Evolutionary conservation across 2,329 filamentous ascomycete species (phyloP).

Genomic region (Fusarium bactridioides): DNA sequence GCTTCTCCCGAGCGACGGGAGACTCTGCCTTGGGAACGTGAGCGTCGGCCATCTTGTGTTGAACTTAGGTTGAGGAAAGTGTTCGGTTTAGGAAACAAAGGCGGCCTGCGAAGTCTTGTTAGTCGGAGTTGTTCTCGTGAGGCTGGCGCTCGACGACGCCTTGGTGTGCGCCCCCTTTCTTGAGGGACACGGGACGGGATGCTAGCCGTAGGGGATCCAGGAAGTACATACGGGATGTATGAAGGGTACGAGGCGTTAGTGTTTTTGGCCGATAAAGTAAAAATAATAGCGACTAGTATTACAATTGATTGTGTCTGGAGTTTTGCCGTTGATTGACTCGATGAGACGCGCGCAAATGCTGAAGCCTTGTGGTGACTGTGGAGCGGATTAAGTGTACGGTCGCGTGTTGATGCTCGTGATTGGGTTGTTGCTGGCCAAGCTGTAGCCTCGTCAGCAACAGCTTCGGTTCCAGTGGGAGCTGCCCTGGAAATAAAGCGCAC

Average conservation of each 20-base stretch:
- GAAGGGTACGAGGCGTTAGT: slow-evolving; percentile 14
- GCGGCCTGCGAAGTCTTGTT: slow-evolving; percentile 13
- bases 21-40: slow-evolving; percentile 49
- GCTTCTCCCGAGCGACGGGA: slow-evolving; percentile 72
- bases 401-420: slow-evolving; percentile 32
- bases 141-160: slow-evolving; percentile 28
- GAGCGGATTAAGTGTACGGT: slow-evolving; percentile 24
- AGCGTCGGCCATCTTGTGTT: slow-evolving; percentile 49
- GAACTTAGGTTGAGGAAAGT: slow-evolving; percentile 2
- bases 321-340: slow-evolving; percentile 2
- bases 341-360: slow-evolving; percentile 26
- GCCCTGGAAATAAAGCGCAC: slow-evolving; percentile 7
- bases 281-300: slow-evolving; percentile 5
- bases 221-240: slow-evolving; percentile 23
- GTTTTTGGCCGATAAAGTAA: slow-evolving; percentile 7
- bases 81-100: slow-evolving; percentile 19
- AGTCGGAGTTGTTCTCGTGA: slow-evolving; percentile 20
- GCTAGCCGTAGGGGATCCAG: not conserved
- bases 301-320: slow-evolving; percentile 9
- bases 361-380: slow-evolving; percentile 30
- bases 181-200: slow-evolving; percentile 4
- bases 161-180: slow-evolving; percentile 28
- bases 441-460: slow-evolving; percentile 15
- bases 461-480: not conserved
- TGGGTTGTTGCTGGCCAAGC: slow-evolving; percentile 2